Base-by-base conservation (phyloP, 2,329 filamentous ascomycete genomes). In the Fusarium ramigenum region DNA sequence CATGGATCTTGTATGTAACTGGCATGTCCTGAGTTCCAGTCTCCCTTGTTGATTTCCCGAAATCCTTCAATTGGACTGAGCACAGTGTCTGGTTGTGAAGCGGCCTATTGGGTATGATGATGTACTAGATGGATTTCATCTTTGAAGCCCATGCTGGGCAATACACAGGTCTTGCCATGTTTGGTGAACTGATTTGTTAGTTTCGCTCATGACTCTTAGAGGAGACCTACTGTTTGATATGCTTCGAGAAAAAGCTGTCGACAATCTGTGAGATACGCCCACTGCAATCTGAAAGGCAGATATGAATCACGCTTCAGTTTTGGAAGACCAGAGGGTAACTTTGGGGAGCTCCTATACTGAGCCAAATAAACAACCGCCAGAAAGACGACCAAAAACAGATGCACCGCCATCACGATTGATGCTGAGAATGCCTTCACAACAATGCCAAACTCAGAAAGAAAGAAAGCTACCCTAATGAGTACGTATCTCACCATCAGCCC, bases 121-220 rank as follows among this genome's bases (percentile, higher is more conserved):
- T 78, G 75, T 0, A 85, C 84, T 50, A 87, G 67, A 60, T 86
- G 81, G 21, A 85, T 71, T 66, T 85, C 84, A 36, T 81, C 78
- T 39, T 81, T 81, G 37, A 82, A 79, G 7, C 81, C 82, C 23
- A 84, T 75, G 3, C 82, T 82, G 0, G 84, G 84, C 7, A 85
- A 59, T 3, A 86, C 75, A 7, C 85, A 84, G 0, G 83, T 75
- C 34, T 79, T 78, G 14, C 83, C 83, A 28, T 81, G 80, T 57
- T 85, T 85, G 16, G 78, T 74, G 69, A 84, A 85, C 83, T 69
- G 4, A 0, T 0, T 4, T 1, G 16, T 39, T 14, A 52, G 28
- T 8, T 1, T 2, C 7, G 9, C 2, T 18, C 19, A 2, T 28
- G 5, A 28, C 7, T 28, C 25, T 28, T 5, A 6, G 2, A 1